Conservation (phyloP, 306 rosid species). For the Betula pendula region DNA sequence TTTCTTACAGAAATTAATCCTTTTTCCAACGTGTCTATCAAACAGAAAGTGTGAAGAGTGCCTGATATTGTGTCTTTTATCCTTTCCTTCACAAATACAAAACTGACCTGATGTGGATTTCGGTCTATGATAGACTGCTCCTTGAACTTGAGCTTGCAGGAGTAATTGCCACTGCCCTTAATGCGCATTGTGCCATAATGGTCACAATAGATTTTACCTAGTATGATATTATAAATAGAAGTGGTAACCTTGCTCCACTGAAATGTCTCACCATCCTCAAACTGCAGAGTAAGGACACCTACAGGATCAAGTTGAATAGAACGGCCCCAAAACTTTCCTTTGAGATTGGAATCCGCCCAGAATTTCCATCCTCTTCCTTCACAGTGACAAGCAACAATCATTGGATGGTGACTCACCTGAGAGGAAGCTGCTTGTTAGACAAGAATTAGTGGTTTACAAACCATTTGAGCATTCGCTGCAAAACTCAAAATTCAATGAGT, state of each 20-base stretch:
- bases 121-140: conserved; percentile 97
- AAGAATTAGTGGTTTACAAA: conserved; percentile 27
- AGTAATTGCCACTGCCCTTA: conserved; percentile 87
- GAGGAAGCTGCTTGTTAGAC: conserved; percentile 45
- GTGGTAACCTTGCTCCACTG: conserved; percentile 99
- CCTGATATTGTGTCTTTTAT: conserved; percentile 4
- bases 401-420: conserved; percentile 99
- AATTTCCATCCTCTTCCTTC: conserved; percentile 93
- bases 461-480: conserved; percentile 10
- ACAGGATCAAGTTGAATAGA: conserved; percentile 98
- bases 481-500: conserved; percentile 19
- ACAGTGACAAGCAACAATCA: conserved; percentile 97
- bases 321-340: conserved; percentile 98
- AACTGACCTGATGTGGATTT: conserved; percentile 90
- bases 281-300: conserved; percentile 88
- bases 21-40: not conserved
- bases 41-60: conserved; percentile 7
- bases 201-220: conserved; percentile 94
- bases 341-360: conserved; percentile 97
- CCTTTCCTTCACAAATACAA: conserved; percentile 9
- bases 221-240: conserved; percentile 92
- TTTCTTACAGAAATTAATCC: not conserved
- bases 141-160: conserved; percentile 97
- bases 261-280: conserved; percentile 87
- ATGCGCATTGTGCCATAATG: conserved; percentile 99